These are phyloP conservation scores for Pichia exigua DNA, from an alignment of 805 yeast species.

Conservation along the genomic window DNA sequence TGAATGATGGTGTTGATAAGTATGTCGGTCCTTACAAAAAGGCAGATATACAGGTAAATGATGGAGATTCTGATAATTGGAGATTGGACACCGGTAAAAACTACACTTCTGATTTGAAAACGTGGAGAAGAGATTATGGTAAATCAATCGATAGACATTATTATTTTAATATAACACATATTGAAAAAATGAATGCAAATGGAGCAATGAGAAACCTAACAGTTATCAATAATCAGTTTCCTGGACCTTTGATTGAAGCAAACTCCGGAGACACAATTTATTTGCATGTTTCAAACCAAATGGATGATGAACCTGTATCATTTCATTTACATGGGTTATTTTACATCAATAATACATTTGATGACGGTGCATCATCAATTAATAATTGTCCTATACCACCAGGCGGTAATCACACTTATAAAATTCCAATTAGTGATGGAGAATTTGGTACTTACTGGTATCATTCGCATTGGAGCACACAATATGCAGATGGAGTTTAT, in stretches of 20 bases:
- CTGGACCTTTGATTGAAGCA: conserved; percentile 19
- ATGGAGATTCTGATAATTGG: conserved; percentile 1
- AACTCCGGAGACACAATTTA: conserved; percentile 17
- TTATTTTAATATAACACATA: conserved; percentile 8
- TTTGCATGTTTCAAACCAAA: conserved; percentile 13
- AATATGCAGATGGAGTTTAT: conserved; percentile 20
- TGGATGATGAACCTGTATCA: conserved; percentile 13
- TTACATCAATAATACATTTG: conserved; percentile 15
- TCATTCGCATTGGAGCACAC: conserved; percentile 20
- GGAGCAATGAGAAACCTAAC: conserved; percentile 13
- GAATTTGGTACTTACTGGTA: conserved; percentile 22
- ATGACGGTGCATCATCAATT: conserved; percentile 12
- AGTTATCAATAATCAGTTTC: conserved; percentile 17
- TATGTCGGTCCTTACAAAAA: background rate
- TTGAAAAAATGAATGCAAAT: conserved; percentile 6
- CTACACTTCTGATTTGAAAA: conserved; percentile 9
- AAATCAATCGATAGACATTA: conserved; percentile 11
- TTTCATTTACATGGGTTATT: conserved; percentile 21
- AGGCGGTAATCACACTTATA: conserved; percentile 14
- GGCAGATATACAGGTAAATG: background rate
- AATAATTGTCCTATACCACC: conserved; percentile 18
- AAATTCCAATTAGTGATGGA: conserved; percentile 11
- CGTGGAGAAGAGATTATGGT: conserved; percentile 11
- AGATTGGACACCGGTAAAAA: conserved; percentile 11
- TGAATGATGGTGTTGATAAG: background rate